Base-by-base conservation (phyloP, 495 filamentous ascomycete species). In the Neurospora sp. region DNA sequence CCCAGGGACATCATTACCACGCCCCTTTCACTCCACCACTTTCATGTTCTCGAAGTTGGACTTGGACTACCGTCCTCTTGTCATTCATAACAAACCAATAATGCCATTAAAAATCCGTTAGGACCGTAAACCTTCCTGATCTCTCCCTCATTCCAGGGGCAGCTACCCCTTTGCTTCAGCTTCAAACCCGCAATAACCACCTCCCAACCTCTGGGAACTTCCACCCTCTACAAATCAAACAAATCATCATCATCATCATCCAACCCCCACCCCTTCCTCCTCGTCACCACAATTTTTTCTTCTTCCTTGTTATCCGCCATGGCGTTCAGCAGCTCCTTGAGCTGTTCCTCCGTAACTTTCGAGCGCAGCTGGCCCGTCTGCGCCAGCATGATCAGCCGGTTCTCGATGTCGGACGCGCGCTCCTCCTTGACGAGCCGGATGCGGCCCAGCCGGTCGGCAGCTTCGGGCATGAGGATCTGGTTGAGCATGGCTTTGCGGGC, bases 341-440 rank as follows among this genome's bases (percentile, higher is more conserved):
- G 85, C 82, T 98, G 94, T 69, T 91, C 90, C 82, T 99, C 96
- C 1, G 92, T 94, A 65, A 98, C 94, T 76, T 96, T 95, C 72
- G 87, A 83, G 20, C 93, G 89, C 42, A 99, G 84, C 84, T 98
- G 95, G 35, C 94, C 94, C 14, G 88, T 86, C 73, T 93, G 92
- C 39, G 95, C 94, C 70, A 99, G 87, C 90, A 91, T 93, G 81
- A 99, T 93, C 41, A 99, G 87, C 53, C 95, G 83, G 86, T 94
- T 95, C 84, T 99, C 96, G 71, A 98, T 88, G 77, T 97, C 94
- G 61, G 86, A 86, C 41, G 96, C 96, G 76, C 96, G 93, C 70
- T 90, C 90, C 80, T 94, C 94, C 82, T 98, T 98, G 72, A 98
- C 96, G 71, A 99, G 89, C 16, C 94, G 92, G 82, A 99, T 98